A percentile compares a stretch with the other conserved stretches of the same genome.
Conservation (phyloP, 495 filamentous ascomycete species). For the Delitschia confertaspora region DNA sequence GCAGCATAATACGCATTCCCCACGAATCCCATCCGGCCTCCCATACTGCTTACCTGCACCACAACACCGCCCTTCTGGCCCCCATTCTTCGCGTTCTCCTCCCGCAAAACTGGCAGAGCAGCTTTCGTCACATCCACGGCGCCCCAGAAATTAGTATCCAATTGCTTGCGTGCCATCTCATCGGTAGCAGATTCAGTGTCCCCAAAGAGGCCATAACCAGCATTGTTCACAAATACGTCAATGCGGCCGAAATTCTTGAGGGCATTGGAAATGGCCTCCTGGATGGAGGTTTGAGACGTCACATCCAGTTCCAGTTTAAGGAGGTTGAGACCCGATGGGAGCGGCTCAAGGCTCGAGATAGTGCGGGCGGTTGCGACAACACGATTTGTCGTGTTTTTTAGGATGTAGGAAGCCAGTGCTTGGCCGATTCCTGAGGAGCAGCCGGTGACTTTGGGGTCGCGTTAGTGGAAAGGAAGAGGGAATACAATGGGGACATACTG, state of each 20-base stretch:
- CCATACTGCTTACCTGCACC: slow-evolving; percentile 47
- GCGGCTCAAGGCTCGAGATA: slow-evolving; percentile 38
- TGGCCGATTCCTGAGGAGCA: slow-evolving; percentile 41
- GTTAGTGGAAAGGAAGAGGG: no score
- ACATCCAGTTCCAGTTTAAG: slow-evolving; percentile 44
- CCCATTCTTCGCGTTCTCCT: slow-evolving; percentile 31
- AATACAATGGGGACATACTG: no score
- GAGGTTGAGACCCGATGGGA: slow-evolving; percentile 33
- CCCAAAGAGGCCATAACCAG: slow-evolving; percentile 33
- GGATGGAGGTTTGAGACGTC: slow-evolving; percentile 35
- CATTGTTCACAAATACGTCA: slow-evolving; percentile 52
- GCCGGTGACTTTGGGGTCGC: slow-evolving; percentile 47
- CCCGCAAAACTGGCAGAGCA: slow-evolving; percentile 42
- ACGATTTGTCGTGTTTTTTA: slow-evolving; percentile 35
- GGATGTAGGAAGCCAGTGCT: slow-evolving; percentile 35
- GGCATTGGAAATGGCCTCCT: slow-evolving; percentile 35
- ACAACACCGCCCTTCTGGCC: slow-evolving; percentile 42
- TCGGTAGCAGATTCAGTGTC: slow-evolving; percentile 30
- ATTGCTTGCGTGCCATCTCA: slow-evolving; percentile 33
- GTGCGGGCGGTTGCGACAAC: slow-evolving; percentile 37
- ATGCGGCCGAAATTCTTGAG: slow-evolving; percentile 36
- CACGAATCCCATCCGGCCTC: slow-evolving; percentile 41
- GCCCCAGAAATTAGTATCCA: slow-evolving; percentile 51
- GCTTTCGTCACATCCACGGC: slow-evolving; percentile 39
- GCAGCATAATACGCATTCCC: slow-evolving; percentile 47